Evolutionary conservation across 2,329 filamentous ascomycete species (phyloP).

Genomic region (Penicillium italicum): DNA sequence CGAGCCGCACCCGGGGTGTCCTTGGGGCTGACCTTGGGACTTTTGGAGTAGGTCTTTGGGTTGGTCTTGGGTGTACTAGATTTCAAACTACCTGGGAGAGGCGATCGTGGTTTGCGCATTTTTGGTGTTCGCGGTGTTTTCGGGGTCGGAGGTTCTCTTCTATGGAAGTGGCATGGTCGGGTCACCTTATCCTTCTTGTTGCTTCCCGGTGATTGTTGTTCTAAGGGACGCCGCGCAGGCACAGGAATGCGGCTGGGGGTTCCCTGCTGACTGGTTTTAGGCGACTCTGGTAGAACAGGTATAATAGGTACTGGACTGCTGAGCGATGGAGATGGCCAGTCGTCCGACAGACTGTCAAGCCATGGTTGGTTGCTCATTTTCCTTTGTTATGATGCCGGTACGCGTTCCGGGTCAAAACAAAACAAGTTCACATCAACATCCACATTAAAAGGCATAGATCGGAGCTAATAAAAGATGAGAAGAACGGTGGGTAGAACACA

Average conservation of each 20-base stretch:
- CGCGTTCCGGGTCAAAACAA: slow-evolving; percentile 2
- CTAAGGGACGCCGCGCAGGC: slow-evolving; percentile 32
- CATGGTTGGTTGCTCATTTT: slow-evolving; percentile 41
- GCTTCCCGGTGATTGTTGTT: slow-evolving; percentile 28
- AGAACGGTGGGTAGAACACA: slow-evolving; percentile 8
- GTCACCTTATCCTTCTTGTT: slow-evolving; percentile 30
- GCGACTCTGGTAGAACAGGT: slow-evolving; percentile 22
- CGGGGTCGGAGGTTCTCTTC: slow-evolving; percentile 32
- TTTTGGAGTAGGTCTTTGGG: slow-evolving; percentile 20
- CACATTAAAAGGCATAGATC: slow-evolving; percentile 3
- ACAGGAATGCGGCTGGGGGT: slow-evolving; percentile 41
- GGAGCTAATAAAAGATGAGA: slow-evolving; percentile 1
- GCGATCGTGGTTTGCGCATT: slow-evolving; percentile 17
- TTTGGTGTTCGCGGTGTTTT: slow-evolving; percentile 30
- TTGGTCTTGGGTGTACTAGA: slow-evolving; percentile 26
- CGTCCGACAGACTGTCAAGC: slow-evolving; percentile 44
- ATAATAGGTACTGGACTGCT: slow-evolving; percentile 28
- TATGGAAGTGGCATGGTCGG: slow-evolving; percentile 35
- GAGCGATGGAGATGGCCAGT: slow-evolving; percentile 43
- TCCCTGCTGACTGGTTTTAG: slow-evolving; percentile 29
- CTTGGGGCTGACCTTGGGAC: slow-evolving; percentile 29
- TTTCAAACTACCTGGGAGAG: slow-evolving; percentile 8
- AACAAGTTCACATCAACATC: not conserved
- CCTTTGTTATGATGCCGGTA: slow-evolving; percentile 20
- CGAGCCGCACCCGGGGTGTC: slow-evolving; percentile 26